Evolutionary conservation across 1,139 yeast species (phyloP), one percentile per base, ranked within the genome.

Genomic region (Magnusiomyces clavatus): DNA sequence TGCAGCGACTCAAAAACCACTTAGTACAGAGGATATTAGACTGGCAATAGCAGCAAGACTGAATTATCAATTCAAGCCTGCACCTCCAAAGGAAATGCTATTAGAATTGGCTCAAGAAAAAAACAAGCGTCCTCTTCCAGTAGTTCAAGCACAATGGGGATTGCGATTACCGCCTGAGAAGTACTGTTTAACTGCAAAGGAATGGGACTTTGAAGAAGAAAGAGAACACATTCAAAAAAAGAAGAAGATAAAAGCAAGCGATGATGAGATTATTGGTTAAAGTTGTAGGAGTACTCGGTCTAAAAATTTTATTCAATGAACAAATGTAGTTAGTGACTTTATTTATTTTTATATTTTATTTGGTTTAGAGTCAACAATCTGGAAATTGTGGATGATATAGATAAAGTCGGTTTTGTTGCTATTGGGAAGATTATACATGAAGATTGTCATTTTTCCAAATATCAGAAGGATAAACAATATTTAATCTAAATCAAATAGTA

Each of bases 111-210:
- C 98, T 0, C 86, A 83, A 39, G 98, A 94, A 65, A 76, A 96
- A 60, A 92, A 92, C 67, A 82, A 88, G 60, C 83, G 86, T 65
- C 83, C 95, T 0, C 74, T 92, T 54, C 99, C 99, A 4, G 88
- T 94, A 8, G 92, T 92, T 35, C 83, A 89, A 67, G 94, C 95
- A 31, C 81, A 85, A 52, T 90, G 92, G 84, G 98, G 98, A 20
- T 76, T 92, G 52, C 80, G 97, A 57, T 74, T 94, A 53, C 99
- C 99, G 3, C 98, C 98, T 10, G 98, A 92, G 72, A 92, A 90
- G 77, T 90, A 89, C 71, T 92, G 97, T 69, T 71, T 92, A 53
- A 89, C 96, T 0, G 89, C 88, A 1, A 77, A 78, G 58, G 92
- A 86, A 60, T 83, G 89, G 83, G 82, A 80, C 40, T 60, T 76